A percentile compares a stretch with the other conserved stretches of the same genome.
phyloP scores from a whole-genome alignment of 1,284 basidiomycete genomes.

The Erythrobasidium hasegawianum region DNA sequence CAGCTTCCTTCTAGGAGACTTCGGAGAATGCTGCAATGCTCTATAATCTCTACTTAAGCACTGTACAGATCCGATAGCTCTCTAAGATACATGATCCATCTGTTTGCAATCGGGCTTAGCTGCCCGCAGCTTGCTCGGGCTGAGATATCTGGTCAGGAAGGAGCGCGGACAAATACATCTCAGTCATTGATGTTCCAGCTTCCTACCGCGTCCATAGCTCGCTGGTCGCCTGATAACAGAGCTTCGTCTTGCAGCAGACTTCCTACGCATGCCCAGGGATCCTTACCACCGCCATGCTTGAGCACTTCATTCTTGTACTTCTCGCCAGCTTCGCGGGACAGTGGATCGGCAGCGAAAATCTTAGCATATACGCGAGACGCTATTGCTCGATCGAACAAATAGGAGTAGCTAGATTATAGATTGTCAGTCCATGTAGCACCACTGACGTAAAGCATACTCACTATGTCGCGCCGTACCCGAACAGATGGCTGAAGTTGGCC shows the following conservation, averaged over 20 bases:
- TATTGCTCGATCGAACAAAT: conserved; percentile 92
- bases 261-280: conserved; percentile 92
- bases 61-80: no score
- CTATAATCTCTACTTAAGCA: no score
- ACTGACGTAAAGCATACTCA: background rate
- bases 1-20: no score
- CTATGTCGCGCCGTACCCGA: conserved; percentile 94
- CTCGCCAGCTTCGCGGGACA: conserved; percentile 59
- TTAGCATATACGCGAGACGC: conserved; percentile 81
- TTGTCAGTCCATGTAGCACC: background rate
- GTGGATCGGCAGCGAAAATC: conserved; percentile 59
- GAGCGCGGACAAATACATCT: background rate
- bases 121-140: background rate
- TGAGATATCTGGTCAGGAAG: no score
- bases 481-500: conserved; percentile 90
- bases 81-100: no score
- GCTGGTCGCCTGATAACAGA: conserved; percentile 65
- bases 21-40: background rate
- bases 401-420: conserved; percentile 62
- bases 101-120: no score
- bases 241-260: conserved; percentile 63
- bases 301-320: conserved; percentile 73
- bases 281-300: conserved; percentile 77
- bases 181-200: conserved; percentile 56
- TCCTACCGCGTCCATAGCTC: conserved; percentile 84